phyloP scores from a whole-genome alignment of 169 alveolate genomes.

The Toxoplasma gondii region DNA sequence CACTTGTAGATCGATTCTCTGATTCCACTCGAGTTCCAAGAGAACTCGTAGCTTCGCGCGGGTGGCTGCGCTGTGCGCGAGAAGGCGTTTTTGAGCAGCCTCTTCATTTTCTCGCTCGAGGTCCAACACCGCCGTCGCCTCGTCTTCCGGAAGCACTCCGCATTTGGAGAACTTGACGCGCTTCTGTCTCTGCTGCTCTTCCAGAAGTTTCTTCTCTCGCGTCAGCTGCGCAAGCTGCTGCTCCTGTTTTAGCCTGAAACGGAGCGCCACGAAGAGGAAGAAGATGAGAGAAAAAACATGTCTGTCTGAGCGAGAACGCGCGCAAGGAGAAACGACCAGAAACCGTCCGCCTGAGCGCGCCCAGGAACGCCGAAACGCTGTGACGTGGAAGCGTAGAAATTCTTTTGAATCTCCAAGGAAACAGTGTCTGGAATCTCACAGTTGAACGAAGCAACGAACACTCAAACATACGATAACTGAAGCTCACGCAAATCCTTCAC shows the following conservation, averaged over 20 bases:
- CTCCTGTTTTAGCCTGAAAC: background rate
- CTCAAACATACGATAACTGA: too few species aligned
- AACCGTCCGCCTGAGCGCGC: background rate
- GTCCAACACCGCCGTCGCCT: background rate
- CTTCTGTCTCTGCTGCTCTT: background rate
- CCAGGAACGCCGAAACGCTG: too few species aligned
- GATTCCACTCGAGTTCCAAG: constrained; percentile 14
- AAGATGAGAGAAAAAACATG: background rate
- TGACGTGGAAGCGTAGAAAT: too few species aligned
- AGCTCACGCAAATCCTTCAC: too few species aligned
- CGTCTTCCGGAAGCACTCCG: constrained; percentile 4
- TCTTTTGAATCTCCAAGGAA: too few species aligned
- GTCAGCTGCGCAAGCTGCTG: background rate
- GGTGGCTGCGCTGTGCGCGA: background rate
- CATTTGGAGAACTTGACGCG: constrained; percentile 11
- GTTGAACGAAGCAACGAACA: too few species aligned
- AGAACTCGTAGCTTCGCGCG: background rate
- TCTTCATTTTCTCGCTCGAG: background rate
- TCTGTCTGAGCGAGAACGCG: background rate
- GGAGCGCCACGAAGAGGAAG: background rate
- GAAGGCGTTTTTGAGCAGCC: background rate
- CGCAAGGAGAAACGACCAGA: background rate
- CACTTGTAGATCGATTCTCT: background rate
- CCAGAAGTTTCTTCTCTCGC: background rate
- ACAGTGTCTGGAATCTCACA: too few species aligned